Base-by-base conservation (phyloP, 805 yeast species). In the Ogataea degrootiae region DNA sequence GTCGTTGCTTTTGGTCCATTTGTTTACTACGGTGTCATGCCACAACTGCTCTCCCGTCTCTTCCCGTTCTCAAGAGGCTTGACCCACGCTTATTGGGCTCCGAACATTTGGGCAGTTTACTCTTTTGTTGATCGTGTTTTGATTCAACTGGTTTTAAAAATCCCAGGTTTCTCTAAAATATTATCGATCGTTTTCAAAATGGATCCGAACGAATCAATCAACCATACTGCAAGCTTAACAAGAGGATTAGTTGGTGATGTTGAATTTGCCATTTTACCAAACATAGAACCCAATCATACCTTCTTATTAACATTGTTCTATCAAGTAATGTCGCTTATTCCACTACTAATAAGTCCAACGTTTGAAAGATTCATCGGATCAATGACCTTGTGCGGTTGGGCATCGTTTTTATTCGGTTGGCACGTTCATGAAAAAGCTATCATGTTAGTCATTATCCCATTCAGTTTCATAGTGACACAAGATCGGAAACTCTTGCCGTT, bases 41-140 rank as follows among this genome's bases (percentile, higher is more conserved):
- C 86, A 0, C 80, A 87, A 51, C 66, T 94, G 16, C 42, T 88
- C 8, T 61, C 69, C 5, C 74, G 99, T 41, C 68, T 94, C 33
- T 94, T 94, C 68, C 99, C 99, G 6, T 92, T 92, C 62, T 85
- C 95, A 43, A 75, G 98, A 62, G 98, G 98, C 1, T 73, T 94
- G 35, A 94, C 97, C 5, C 99, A 94, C 67, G 97, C 98, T 0
- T 94, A 94, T 68, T 94, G 99, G 98, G 98, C 99, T 1, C 98
- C 99, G 15, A 94, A 94, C 60, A 72, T 90, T 41, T 94, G 99
- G 99, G 97, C 99, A 0, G 57, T 92, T 9, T 94, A 94, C 66
- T 87, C 97, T 2, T 85, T 87, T 54, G 50, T 75, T 14, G 99
- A 94, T 66, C 74, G 96, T 48, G 60, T 83, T 0, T 70, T 90